Conservation (phyloP, 306 rosid species). For the Dalbergia cochinchinensis region DNA sequence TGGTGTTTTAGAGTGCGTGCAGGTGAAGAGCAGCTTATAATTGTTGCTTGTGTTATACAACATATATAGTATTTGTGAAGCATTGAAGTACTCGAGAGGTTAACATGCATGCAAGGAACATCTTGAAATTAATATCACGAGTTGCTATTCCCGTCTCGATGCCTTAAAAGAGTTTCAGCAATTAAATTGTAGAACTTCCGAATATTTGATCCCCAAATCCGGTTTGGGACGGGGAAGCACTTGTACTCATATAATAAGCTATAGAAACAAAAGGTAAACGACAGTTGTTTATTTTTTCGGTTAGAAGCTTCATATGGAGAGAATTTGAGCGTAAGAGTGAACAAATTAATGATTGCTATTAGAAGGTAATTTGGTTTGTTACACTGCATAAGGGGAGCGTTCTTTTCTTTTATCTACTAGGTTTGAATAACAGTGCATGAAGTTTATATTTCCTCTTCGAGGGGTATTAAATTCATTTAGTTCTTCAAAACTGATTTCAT, state of each 20-base stretch:
- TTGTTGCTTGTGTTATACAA: slow-evolving; percentile 5
- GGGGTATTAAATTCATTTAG: too few relatives aligned
- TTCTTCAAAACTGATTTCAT: too few relatives aligned
- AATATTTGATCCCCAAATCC: slow-evolving; percentile 9
- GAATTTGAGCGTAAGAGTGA: background rate
- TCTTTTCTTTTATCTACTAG: too few relatives aligned
- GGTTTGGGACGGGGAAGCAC: background rate
- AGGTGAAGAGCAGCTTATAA: background rate
- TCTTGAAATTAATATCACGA: background rate
- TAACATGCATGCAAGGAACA: background rate
- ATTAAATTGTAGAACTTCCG: background rate
- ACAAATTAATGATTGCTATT: background rate
- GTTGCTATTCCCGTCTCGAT: background rate
- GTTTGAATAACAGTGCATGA: too few relatives aligned
- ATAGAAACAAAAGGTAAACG: too few relatives aligned
- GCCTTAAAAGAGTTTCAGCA: background rate
- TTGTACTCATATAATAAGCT: background rate
- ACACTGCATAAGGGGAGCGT: background rate
- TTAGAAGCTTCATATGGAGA: too few relatives aligned
- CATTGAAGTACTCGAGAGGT: background rate
- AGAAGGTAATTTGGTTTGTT: background rate
- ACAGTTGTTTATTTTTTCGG: too few relatives aligned
- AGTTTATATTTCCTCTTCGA: too few relatives aligned
- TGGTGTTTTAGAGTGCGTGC: slow-evolving; percentile 1
- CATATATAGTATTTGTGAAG: background rate